A percentile compares a stretch with the other conserved stretches of the same genome.
Evolutionary conservation across 371 early-diverging fungal genomes (phyloP).

Genomic region (Mortierella sp.): DNA sequence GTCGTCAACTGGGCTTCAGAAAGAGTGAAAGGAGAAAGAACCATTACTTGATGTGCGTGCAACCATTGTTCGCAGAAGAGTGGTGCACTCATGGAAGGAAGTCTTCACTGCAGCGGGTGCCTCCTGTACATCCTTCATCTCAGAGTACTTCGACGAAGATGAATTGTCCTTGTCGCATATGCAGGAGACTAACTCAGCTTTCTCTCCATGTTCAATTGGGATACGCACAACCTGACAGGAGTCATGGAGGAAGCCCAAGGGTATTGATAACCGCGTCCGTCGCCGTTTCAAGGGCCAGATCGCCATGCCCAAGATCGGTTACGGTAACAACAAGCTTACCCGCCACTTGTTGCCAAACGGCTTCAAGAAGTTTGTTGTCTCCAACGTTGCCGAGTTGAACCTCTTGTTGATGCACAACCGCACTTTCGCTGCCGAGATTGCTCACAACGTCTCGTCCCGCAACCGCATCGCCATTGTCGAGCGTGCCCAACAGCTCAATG

Average conservation of each 20-base stretch:
- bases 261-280: slow-evolving; percentile 99
- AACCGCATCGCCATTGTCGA: slow-evolving; percentile 98
- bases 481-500: slow-evolving; percentile 97
- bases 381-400: slow-evolving; percentile 96
- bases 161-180: too few species aligned
- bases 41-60: too few species aligned
- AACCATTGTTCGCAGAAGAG: too few species aligned
- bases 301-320: slow-evolving; percentile 99
- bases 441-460: slow-evolving; percentile 97
- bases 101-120: too few species aligned
- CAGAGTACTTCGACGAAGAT: too few species aligned
- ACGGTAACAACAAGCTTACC: slow-evolving; percentile 96
- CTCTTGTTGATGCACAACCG: slow-evolving; percentile 99
- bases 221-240: slow-evolving; percentile 61
- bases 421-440: slow-evolving; percentile 99
- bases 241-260: slow-evolving; percentile 99
- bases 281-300: slow-evolving; percentile 98
- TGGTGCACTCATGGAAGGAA: too few species aligned
- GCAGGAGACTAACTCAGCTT: too few species aligned
- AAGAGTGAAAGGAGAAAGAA: too few species aligned
- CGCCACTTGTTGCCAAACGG: slow-evolving; percentile 98
- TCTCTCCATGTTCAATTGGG: neutral
- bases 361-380: slow-evolving; percentile 98
- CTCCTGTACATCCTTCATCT: too few species aligned
- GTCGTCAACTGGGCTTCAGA: too few species aligned